Percentiles rank a stretch among this genome's conserved stretches.
phyloP scores from a whole-genome alignment of 2,329 filamentous ascomycete species.

The Aspergillus awamori region DNA sequence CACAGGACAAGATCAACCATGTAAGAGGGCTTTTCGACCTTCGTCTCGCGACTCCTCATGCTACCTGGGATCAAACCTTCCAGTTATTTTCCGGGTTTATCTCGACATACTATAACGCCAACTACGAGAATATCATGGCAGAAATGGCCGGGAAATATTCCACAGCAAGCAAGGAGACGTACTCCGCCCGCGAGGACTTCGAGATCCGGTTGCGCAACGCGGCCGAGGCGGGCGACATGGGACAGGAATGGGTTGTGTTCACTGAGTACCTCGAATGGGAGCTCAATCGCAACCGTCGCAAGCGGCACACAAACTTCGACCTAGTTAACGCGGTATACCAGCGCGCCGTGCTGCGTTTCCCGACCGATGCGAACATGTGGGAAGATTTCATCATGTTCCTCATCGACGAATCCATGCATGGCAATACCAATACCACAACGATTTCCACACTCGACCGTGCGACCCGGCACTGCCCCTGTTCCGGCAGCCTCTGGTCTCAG shows the following conservation, averaged over 20 bases:
- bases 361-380: slow-evolving; percentile 76
- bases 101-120: slow-evolving; percentile 56
- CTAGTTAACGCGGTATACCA: slow-evolving; percentile 70
- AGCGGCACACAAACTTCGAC: slow-evolving; percentile 55
- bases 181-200: slow-evolving; percentile 55
- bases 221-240: slow-evolving; percentile 54
- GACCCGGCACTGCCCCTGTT: slow-evolving; percentile 90
- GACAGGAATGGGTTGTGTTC: slow-evolving; percentile 57
- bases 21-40: slow-evolving; percentile 56
- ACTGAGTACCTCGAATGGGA: slow-evolving; percentile 85
- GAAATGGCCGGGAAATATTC: slow-evolving; percentile 51
- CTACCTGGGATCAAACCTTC: slow-evolving; percentile 62
- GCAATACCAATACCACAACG: slow-evolving; percentile 50
- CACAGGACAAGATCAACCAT: slow-evolving; percentile 52
- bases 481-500: slow-evolving; percentile 85
- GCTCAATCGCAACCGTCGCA: slow-evolving; percentile 63
- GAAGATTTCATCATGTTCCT: slow-evolving; percentile 80
- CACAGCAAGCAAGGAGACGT: slow-evolving; percentile 52
- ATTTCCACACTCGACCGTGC: slow-evolving; percentile 78
- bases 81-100: slow-evolving; percentile 63
- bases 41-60: slow-evolving; percentile 61
- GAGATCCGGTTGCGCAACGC: slow-evolving; percentile 59
- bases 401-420: slow-evolving; percentile 55
- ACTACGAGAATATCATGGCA: slow-evolving; percentile 63
- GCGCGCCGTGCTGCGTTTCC: slow-evolving; percentile 73